Evolutionary conservation across 2,329 filamentous ascomycete species (phyloP), one percentile per base, ranked within the genome.

Genomic region (Clonostachys rosea): DNA sequence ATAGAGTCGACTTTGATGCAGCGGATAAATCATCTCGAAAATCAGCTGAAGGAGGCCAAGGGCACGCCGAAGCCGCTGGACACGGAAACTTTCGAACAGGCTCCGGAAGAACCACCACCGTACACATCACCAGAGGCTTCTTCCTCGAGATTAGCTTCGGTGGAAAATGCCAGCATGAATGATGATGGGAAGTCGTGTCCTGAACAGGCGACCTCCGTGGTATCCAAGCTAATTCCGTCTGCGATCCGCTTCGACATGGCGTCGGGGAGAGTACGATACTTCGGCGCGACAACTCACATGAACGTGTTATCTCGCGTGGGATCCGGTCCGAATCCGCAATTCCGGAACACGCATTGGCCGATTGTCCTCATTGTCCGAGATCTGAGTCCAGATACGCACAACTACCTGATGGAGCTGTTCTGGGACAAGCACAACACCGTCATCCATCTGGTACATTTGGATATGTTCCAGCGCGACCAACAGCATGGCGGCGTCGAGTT

Each of bases 361-460:
- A 47, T 50, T 20, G 45, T 41, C 30, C 20, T 50, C 3, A 35
- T 50, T 8, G 36, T 47, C 12, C 42, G 46, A n/a, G 48, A 50
- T 35, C 39, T 54, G 8, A 42, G 45, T 4, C 30, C 47, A 12
- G 50, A 48, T 9, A 52, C 52, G 13, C 50, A 54, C 43, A 24
- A 48, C n/a, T 52, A 54, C 34, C 49, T 54, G 6, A 52, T 54
- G 45, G 33, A 51, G 30, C 47, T 50, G 34, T 54, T 52, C 40
- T 53, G 50, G 50, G 48, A 50, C 13, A 47, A 46, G 37, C 49
- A 52, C 50, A 54, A 54, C 49, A 45, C 47, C 11, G 51, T 54
- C 40, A 51, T 54, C 40, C 52, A 50, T 37, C 44, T 54, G 13
- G 46, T 54, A 13, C 48, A 54, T 43, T 43, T 45, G 8, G 40